Base-by-base conservation (phyloP, 495 filamentous ascomycete genomes). In the Xylaria venustula region DNA sequence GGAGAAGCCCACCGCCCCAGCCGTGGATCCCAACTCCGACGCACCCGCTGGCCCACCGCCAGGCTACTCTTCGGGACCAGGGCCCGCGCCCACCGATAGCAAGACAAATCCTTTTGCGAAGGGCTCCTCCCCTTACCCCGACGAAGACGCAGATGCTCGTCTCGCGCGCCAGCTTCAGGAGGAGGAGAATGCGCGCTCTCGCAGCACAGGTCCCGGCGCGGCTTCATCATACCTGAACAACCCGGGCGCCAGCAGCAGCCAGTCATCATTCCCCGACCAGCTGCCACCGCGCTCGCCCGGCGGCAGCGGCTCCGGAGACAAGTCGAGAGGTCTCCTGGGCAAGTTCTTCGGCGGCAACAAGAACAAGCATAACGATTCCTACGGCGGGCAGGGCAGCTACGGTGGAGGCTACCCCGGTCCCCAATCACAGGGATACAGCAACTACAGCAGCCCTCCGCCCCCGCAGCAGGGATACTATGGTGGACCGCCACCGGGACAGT, bases 81-180 rank as follows among this genome's bases (percentile, higher is more conserved):
- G 63, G 4, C 69, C 77, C 40, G 60, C 73, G n/a, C 66, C 75
- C 0, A 73, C 68, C 41, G 89, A 91, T 62, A 80, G 81, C 59
- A 87, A 87, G 66, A 60, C 57, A 63, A 79, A 77, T 44, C 77
- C 76, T 8, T 80, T 87, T 55, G 66, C 75, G 26, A 88, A 89
- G 68, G 88, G 89, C 60, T 84, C 19, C 42, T 58, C 54, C 65
- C 59, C 60, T 41, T 69, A 64, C 25, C 47, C 67, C 20, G 71
- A 79, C 42, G 77, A 77, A 54, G 86, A 87, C 54, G 86, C 86
- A 30, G 92, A 96, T 71, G 91, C 88, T 36, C 77, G 80, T 2
- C 79, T 92, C 2, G 92, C 92, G 8, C 83, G 88, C 19, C 84
- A 87, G 62, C 79, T 96, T 14, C 92, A 97, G 66, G 90, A 87